Conservation (phyloP, 2,329 filamentous ascomycete species). For the Fusarium sp. region DNA sequence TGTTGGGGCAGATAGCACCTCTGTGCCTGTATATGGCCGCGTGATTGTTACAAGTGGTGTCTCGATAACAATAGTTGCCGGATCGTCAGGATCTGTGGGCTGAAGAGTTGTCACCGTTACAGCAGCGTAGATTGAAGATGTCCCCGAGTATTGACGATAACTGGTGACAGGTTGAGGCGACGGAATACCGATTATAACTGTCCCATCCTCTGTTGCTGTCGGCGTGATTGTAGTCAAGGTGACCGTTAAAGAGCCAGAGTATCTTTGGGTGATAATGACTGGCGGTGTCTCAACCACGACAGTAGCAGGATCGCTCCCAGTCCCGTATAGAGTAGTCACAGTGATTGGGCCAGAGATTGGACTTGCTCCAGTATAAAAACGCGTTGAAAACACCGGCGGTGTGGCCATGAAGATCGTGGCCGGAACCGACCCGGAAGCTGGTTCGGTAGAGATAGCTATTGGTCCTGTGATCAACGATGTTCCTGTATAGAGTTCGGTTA, state of each 20-base stretch:
- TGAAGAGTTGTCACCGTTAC: background rate
- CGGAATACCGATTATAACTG: background rate
- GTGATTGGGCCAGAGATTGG: background rate
- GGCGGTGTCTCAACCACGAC: background rate
- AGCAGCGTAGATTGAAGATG: background rate
- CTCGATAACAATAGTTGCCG: background rate
- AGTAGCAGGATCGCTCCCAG: background rate
- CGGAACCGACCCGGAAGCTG: fast-evolving
- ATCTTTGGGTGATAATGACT: background rate
- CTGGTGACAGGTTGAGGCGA: background rate
- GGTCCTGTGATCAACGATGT: fast-evolving
- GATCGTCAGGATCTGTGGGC: background rate
- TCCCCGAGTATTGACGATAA: background rate
- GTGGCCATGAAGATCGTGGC: background rate
- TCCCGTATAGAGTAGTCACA: background rate
- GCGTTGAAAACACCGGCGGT: background rate
- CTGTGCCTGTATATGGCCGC: background rate
- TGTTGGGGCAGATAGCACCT: background rate
- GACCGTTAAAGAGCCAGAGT: background rate
- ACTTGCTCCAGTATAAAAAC: background rate
- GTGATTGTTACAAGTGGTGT: background rate
- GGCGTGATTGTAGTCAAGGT: background rate
- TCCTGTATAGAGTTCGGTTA: background rate
- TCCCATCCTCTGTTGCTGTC: background rate
- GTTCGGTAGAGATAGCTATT: background rate